Evolutionary conservation across 2,329 filamentous ascomycete genomes (phyloP).

Genomic region (Raffaelea albimanens): DNA sequence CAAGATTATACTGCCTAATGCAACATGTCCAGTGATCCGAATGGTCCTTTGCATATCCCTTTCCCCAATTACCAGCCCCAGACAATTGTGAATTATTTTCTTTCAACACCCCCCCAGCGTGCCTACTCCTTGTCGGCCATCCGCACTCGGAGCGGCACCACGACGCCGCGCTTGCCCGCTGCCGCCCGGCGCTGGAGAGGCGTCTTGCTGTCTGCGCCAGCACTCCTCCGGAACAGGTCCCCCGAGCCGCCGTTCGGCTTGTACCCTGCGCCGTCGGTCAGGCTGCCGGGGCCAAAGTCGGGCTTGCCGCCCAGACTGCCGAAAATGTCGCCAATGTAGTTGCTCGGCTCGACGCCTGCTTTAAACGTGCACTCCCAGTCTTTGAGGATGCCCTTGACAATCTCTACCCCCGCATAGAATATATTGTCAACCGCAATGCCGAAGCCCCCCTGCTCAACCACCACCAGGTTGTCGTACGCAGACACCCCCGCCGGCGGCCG

Average conservation of each 20-base stretch:
- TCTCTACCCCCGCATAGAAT: slow-evolving; percentile 54
- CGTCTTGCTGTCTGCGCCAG: too few relatives aligned
- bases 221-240: slow-evolving; percentile 3
- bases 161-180: too few relatives aligned
- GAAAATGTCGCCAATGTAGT: slow-evolving; percentile 65
- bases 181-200: too few relatives aligned
- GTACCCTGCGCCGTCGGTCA: slow-evolving; percentile 27
- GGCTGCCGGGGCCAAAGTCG: slow-evolving; percentile 51
- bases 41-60: too few relatives aligned
- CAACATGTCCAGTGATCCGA: too few relatives aligned
- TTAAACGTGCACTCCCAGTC: slow-evolving; percentile 52
- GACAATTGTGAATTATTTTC: too few relatives aligned
- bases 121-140: background rate
- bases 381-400: slow-evolving; percentile 53
- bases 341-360: slow-evolving; percentile 45
- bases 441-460: slow-evolving; percentile 54
- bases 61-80: too few relatives aligned
- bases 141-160: background rate
- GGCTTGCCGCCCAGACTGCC: slow-evolving; percentile 56
- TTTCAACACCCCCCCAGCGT: too few relatives aligned
- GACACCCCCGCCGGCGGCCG: slow-evolving; percentile 50
- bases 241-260: slow-evolving; percentile 14
- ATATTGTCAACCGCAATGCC: slow-evolving; percentile 55
- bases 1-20: too few relatives aligned
- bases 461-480: slow-evolving; percentile 49